Evolutionary conservation across 805 yeast genomes (phyloP).

Genomic region (Candida suzukii): DNA sequence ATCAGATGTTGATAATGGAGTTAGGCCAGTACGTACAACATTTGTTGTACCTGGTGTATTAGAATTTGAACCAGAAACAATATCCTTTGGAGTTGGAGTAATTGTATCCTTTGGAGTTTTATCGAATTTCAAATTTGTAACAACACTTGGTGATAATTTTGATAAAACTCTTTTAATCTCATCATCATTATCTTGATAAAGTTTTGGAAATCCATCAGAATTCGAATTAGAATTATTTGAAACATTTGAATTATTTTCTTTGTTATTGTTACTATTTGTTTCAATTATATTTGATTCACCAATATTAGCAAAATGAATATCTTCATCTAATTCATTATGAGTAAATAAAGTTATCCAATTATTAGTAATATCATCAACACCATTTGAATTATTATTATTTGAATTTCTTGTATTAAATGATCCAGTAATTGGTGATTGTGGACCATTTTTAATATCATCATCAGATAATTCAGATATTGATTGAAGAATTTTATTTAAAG

Average conservation of each 20-base stretch:
- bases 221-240: not conserved
- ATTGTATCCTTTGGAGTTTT: constrained; percentile 23
- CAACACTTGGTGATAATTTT: too few relatives aligned
- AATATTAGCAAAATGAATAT: not conserved
- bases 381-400: too few relatives aligned
- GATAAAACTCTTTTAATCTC: constrained; percentile 20
- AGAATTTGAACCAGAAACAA: not conserved
- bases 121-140: constrained; percentile 13
- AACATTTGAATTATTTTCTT: too few relatives aligned
- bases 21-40: constrained; percentile 3
- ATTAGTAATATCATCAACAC: constrained; percentile 4
- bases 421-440: not conserved
- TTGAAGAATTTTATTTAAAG: constrained; percentile 5
- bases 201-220: constrained; percentile 1
- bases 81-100: constrained; percentile 6
- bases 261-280: not conserved
- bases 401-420: too few relatives aligned
- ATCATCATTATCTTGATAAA: constrained; percentile 19
- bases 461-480: constrained; percentile 3
- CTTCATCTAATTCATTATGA: constrained; percentile 18
- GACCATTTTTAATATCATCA: not conserved
- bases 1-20: too few relatives aligned
- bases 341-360: constrained; percentile 26
- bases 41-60: not conserved
- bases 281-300: too few relatives aligned